Percentiles rank a stretch among this genome's conserved stretches.
phyloP scores from a whole-genome alignment of 768 basidiomycete species.

The Leucocoprinus leucothites region DNA sequence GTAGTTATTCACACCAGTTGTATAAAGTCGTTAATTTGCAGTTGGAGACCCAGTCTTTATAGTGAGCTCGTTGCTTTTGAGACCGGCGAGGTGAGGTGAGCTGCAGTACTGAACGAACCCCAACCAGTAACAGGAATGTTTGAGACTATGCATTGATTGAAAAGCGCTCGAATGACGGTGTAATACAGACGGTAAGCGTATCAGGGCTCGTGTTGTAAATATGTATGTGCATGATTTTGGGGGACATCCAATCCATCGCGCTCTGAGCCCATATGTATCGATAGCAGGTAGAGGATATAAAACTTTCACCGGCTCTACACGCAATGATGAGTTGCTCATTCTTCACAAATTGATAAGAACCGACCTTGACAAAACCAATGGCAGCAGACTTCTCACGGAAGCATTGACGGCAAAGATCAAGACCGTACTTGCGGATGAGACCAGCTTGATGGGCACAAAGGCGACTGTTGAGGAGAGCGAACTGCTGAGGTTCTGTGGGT shows the following conservation, averaged over 20 bases:
- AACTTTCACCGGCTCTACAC: slow-evolving; percentile 25
- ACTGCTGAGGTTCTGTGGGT: neutral
- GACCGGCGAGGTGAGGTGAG: too few species aligned
- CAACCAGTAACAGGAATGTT: too few species aligned
- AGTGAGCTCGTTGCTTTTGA: too few species aligned
- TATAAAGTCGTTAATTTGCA: slow-evolving; percentile 52
- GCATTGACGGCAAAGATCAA: slow-evolving; percentile 97
- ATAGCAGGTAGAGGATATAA: neutral
- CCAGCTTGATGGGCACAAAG: slow-evolving; percentile 96
- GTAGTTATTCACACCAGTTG: slow-evolving; percentile 64
- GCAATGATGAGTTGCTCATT: neutral
- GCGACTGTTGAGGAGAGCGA: slow-evolving; percentile 53
- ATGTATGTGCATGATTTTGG: slow-evolving; percentile 2
- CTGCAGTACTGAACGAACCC: too few species aligned
- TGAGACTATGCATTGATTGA: too few species aligned
- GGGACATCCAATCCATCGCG: neutral
- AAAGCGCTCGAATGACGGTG: too few species aligned
- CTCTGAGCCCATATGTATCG: neutral
- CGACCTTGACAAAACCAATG: slow-evolving; percentile 93
- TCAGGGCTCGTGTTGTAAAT: neutral
- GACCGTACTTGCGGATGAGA: slow-evolving; percentile 96
- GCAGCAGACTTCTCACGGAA: slow-evolving; percentile 94
- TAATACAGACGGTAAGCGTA: neutral
- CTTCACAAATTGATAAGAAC: neutral
- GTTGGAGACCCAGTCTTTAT: slow-evolving; percentile 11